Evolutionary conservation across 1,284 basidiomycete species (phyloP).

Genomic region (Pholiota adiposa): DNA sequence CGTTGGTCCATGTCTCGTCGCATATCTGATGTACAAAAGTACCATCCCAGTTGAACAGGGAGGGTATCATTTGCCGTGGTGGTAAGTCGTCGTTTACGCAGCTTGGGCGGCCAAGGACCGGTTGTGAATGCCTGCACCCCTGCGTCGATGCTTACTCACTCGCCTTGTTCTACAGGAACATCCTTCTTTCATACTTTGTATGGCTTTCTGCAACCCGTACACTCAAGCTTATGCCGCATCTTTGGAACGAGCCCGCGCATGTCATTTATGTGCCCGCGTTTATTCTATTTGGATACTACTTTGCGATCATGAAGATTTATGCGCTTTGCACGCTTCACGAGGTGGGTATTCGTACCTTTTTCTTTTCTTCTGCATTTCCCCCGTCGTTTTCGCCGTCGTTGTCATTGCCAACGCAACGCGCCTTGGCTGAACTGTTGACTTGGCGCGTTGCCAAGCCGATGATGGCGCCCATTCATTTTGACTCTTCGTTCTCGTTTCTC

Average conservation of each 20-base stretch:
- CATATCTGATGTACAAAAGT: constrained; percentile 78
- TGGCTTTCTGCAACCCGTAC: constrained; percentile 87
- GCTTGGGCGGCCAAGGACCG: background rate
- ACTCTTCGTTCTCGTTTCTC: background rate
- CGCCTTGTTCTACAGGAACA: constrained; percentile 57
- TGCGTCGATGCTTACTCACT: constrained; percentile 10
- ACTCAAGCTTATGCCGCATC: constrained; percentile 85
- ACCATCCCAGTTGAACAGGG: constrained; percentile 70
- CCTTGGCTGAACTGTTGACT: background rate
- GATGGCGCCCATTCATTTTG: background rate
- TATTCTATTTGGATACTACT: constrained; percentile 89
- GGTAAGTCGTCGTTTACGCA: constrained; percentile 52
- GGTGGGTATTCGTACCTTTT: constrained; percentile 48
- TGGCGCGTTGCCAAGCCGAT: too few species aligned
- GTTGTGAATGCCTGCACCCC: constrained; percentile 5
- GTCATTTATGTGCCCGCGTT: constrained; percentile 92
- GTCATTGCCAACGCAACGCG: background rate
- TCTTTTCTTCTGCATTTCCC: background rate
- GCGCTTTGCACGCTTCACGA: constrained; percentile 84
- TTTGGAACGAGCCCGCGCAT: constrained; percentile 85
- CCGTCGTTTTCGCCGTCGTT: background rate
- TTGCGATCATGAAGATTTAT: constrained; percentile 87
- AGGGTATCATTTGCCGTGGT: constrained; percentile 89
- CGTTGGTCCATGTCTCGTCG: constrained; percentile 79
- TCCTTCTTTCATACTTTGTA: constrained; percentile 73